Percentiles rank a stretch among this genome's conserved stretches.
These are phyloP conservation scores for Ampelocalamus luodianensis DNA, from an alignment of 176 grass and related monocot genomes.

Conservation along the genomic window DNA sequence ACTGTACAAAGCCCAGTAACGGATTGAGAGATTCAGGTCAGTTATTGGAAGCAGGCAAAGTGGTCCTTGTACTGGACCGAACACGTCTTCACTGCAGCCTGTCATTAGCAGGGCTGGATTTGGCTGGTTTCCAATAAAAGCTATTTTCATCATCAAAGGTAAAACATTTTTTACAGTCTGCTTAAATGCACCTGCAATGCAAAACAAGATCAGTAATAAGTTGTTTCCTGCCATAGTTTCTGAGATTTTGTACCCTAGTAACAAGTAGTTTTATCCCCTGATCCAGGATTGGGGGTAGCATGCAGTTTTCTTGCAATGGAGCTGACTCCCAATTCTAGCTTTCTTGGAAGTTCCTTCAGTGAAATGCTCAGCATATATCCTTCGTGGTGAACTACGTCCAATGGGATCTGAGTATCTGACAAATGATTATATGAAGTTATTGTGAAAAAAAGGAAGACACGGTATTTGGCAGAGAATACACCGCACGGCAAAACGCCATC, in stretches of 20 bases:
- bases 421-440: too few relatives aligned
- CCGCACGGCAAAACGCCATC: too few relatives aligned
- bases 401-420: too few relatives aligned
- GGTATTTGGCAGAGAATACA: too few relatives aligned
- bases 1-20: background rate
- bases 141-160: background rate
- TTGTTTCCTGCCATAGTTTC: background rate
- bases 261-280: background rate
- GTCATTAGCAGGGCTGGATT: conserved; percentile 41
- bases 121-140: conserved; percentile 28
- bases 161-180: background rate
- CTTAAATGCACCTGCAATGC: background rate
- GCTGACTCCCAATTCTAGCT: background rate
- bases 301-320: background rate
- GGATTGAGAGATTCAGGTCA: background rate
- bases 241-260: background rate
- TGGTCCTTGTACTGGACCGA: conserved; percentile 44
- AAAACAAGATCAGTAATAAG: background rate
- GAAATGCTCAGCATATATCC: background rate
- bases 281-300: background rate
- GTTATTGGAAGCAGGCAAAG: conserved; percentile 21
- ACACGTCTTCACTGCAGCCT: conserved; percentile 44
- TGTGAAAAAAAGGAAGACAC: too few relatives aligned
- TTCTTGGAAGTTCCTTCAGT: background rate
- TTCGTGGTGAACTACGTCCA: too few relatives aligned